Evolutionary conservation across 768 basidiomycete species (phyloP).

Genomic region (Podaxis mareebaensis): DNA sequence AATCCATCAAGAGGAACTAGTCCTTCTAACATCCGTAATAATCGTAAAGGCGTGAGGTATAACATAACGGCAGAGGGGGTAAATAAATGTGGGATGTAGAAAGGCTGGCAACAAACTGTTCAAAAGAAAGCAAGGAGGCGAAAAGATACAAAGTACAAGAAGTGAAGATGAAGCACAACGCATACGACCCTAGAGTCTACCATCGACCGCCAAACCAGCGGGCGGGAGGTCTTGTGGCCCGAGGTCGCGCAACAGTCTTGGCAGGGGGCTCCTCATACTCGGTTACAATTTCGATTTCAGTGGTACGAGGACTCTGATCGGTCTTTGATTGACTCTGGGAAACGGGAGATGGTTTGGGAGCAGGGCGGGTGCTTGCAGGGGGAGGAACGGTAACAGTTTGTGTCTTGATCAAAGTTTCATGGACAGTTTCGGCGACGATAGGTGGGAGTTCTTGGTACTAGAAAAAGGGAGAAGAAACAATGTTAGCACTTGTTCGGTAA

Average conservation of each 20-base stretch:
- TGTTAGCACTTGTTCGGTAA: constrained; percentile 30
- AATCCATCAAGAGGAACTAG: constrained; percentile 17
- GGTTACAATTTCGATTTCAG: constrained; percentile 65
- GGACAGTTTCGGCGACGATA: constrained; percentile 47
- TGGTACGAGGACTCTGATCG: constrained; percentile 71
- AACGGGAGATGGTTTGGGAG: constrained; percentile 71
- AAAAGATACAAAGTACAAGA: constrained; percentile 26
- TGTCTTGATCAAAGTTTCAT: constrained; percentile 64
- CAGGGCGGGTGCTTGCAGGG: constrained; percentile 77
- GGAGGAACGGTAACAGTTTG: constrained; percentile 71
- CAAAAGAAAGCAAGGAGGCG: background rate
- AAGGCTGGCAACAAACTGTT: background rate
- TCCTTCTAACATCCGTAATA: constrained; percentile 14
- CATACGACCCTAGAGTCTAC: constrained; percentile 35
- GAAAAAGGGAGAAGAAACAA: constrained; percentile 20
- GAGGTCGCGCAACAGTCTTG: constrained; percentile 39
- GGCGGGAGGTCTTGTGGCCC: constrained; percentile 44
- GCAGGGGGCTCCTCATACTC: constrained; percentile 49
- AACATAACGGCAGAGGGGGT: background rate
- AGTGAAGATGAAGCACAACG: constrained; percentile 19
- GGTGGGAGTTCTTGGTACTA: constrained; percentile 51
- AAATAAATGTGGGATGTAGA: background rate
- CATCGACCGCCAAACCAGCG: constrained; percentile 63
- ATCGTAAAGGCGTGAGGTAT: constrained; percentile 11
- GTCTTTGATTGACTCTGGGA: constrained; percentile 55